These are phyloP conservation scores for Phytophthora pini DNA, from an alignment of 352 stramenopile genomes.

Conservation along the genomic window DNA sequence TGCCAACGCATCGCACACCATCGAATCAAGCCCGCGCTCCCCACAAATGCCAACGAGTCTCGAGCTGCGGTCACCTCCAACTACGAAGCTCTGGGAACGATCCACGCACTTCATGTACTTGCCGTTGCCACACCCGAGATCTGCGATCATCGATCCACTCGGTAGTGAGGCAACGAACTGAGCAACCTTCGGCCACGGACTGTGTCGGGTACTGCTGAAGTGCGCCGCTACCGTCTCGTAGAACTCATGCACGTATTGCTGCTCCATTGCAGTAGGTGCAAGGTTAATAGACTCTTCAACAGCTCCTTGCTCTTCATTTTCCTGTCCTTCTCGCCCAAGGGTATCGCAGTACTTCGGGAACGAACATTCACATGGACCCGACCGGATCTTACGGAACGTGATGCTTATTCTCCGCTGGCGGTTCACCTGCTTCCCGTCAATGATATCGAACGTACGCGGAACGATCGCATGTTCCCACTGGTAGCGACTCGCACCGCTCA, in stretches of 20 bases:
- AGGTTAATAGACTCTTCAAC: constrained; percentile 16
- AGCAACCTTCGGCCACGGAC: constrained; percentile 79
- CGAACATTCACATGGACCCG: constrained; percentile 66
- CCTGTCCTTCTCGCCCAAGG: constrained; percentile 20
- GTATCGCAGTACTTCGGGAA: constrained; percentile 81
- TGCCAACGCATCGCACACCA: constrained; percentile 76
- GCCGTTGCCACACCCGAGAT: constrained; percentile 88
- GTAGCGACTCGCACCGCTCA: constrained; percentile 87
- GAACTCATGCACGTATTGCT: constrained; percentile 87
- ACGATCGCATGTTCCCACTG: constrained; percentile 90
- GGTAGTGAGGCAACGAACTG: constrained; percentile 68
- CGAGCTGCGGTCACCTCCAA: constrained; percentile 74
- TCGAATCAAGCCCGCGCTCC: constrained; percentile 62
- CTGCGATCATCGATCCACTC: constrained; percentile 68
- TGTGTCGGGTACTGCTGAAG: constrained; percentile 90
- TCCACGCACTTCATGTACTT: constrained; percentile 91
- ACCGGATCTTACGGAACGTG: constrained; percentile 89
- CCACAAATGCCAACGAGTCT: constrained; percentile 74
- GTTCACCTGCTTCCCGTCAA: constrained; percentile 72
- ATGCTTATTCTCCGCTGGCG: constrained; percentile 81
- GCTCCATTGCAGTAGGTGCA: constrained; percentile 69
- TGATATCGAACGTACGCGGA: constrained; percentile 84
- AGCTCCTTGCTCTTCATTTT: constrained; percentile 12
- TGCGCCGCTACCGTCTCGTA: constrained; percentile 86
- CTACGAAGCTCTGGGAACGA: constrained; percentile 45